These are phyloP conservation scores for Aspergillus ruber DNA, from an alignment of 2,329 filamentous ascomycete species.

Conservation along the genomic window DNA sequence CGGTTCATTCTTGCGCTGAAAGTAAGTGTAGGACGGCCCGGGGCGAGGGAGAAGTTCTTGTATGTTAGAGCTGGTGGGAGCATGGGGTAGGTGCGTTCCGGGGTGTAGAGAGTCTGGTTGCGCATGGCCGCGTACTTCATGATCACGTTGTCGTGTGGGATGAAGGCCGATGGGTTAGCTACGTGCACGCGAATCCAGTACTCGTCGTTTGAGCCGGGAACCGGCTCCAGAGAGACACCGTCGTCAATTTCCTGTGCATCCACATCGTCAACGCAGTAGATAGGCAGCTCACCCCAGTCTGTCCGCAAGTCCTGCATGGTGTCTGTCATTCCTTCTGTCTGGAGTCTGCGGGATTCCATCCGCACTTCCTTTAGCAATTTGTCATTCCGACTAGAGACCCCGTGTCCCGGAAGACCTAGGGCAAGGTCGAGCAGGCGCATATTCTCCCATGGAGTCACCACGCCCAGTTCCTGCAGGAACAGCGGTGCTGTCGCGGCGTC, in stretches of 20 bases:
- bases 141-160: constrained; percentile 45
- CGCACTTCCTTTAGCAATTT: constrained; percentile 25
- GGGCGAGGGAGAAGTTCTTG: constrained; percentile 48
- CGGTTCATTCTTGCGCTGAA: constrained; percentile 53
- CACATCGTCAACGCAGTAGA: constrained; percentile 55
- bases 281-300: constrained; percentile 51
- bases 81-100: constrained; percentile 53
- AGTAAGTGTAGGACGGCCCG: constrained; percentile 52
- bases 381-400: constrained; percentile 25
- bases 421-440: constrained; percentile 45
- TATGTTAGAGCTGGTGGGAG: constrained; percentile 46
- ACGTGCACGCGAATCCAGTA: constrained; percentile 59
- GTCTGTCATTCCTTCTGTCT: constrained; percentile 39
- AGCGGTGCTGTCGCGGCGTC: constrained; percentile 37
- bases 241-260: constrained; percentile 57
- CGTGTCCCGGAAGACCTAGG: constrained; percentile 46
- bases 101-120: constrained; percentile 48
- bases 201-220: constrained; percentile 37
- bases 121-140: constrained; percentile 51
- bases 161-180: constrained; percentile 59
- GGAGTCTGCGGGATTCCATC: constrained; percentile 18
- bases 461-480: constrained; percentile 57
- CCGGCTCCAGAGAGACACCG: constrained; percentile 52
- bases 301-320: constrained; percentile 51
- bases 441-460: constrained; percentile 55